Base-by-base conservation (phyloP, 176 grass and related monocot species). In the Phoenix roebelenii region DNA sequence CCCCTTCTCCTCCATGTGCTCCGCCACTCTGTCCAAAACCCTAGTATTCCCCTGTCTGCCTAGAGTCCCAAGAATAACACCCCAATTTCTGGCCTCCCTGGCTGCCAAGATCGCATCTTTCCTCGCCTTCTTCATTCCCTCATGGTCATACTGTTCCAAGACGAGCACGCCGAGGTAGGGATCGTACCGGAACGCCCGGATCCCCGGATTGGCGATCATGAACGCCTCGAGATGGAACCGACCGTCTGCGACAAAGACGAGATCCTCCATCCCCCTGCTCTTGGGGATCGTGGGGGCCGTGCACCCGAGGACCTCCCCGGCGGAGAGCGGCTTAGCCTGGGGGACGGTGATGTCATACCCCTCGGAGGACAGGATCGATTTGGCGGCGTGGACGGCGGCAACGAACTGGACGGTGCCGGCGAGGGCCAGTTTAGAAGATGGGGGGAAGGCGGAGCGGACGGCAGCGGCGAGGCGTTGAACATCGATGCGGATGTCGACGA, bases 161-260 rank as follows among this genome's bases (percentile, higher is more conserved):
- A 97, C 81, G 16, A 91, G 76, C 17, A 88, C 60, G 2, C 93
- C 93, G 3, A 91, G 82, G 55, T 88, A 97, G 3, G 87, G 93
- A 16, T 97, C 87, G 16, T 85, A 97, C 16, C 87, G 76, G 28
- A 85, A 97, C 51, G 93, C 93, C 69, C 80, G 87, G 23, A 88
- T 67, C 59, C 65, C 74, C 0, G 87, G 92, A 23, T 97, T 97
- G 20, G 87, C 92, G 5, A 97, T 97, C 92, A 91, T 97, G 74
- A 97, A 97, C 0, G 92, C 92, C 50, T 91, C 92, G 0, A 97
- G 83, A 58, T 97, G 92, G 74, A 97, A 97, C 67, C 92, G 66
- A 22, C 92, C 92, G 12, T 97, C 92, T 0, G 87, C 87, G 4
- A 97, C 81, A 0, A 97, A 91, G 20, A 88, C 60, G 25, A 91